phyloP scores from a whole-genome alignment of 73 alveolate genomes.

The Tetrahymena thermophila region DNA sequence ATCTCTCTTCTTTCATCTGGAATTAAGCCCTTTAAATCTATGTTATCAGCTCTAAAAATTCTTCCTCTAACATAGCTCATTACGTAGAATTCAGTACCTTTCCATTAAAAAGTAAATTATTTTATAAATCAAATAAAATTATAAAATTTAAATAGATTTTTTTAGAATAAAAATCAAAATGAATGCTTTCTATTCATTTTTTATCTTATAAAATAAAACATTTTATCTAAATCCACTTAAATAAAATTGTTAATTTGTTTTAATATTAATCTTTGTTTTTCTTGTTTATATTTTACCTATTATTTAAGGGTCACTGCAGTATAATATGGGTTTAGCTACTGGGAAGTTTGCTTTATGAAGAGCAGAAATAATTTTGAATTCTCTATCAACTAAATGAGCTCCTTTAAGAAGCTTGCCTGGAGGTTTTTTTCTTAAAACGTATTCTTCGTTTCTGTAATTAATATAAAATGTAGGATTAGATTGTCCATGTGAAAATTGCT shows the following conservation, averaged over 20 bases:
- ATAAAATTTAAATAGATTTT: neutral
- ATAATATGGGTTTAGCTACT: constrained; percentile 27
- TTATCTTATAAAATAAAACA: neutral
- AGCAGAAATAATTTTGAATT: constrained; percentile 3
- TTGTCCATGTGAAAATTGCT: neutral
- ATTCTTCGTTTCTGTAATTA: neutral
- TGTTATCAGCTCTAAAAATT: constrained; percentile 25
- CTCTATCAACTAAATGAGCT: constrained; percentile 47
- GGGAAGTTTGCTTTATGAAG: constrained; percentile 21
- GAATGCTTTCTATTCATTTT: neutral
- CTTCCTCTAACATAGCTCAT: constrained; percentile 43
- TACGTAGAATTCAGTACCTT: constrained; percentile 27
- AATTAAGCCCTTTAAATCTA: constrained; percentile 5
- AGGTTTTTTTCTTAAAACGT: constrained; percentile 37
- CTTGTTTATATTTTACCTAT: neutral
- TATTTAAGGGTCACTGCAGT: constrained; percentile 9
- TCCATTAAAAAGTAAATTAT: neutral
- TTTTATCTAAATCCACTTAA: neutral
- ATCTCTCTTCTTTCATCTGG: constrained; percentile 35
- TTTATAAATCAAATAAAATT: neutral
- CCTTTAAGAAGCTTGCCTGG: constrained; percentile 39
- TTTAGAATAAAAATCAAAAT: no score
- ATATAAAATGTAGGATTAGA: neutral
- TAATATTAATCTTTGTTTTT: neutral
- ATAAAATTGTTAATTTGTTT: no score